Evolutionary conservation across 2,329 filamentous ascomycete species (phyloP).

Genomic region (Fusarium miscanthi): DNA sequence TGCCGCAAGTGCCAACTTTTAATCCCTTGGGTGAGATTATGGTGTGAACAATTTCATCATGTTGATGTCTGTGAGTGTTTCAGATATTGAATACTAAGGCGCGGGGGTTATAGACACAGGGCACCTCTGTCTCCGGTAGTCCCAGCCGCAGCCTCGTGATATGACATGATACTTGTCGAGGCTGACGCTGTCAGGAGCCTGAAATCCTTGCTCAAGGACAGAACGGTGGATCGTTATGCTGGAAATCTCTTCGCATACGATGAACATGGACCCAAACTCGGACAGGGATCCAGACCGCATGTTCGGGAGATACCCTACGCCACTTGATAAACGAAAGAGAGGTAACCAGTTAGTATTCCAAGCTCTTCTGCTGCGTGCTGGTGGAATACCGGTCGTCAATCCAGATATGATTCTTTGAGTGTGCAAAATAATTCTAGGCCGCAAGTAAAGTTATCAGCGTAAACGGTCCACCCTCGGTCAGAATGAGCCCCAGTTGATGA

Average conservation of each 20-base stretch:
- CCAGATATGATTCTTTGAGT: slow-evolving; percentile 20
- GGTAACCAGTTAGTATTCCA: neutral
- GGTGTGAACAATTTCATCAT: slow-evolving; percentile 9
- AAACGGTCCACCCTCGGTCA: slow-evolving; percentile 22
- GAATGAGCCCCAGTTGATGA: slow-evolving; percentile 26
- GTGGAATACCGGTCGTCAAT: slow-evolving; percentile 2
- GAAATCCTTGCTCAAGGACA: slow-evolving; percentile 33
- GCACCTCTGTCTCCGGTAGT: slow-evolving; percentile 11
- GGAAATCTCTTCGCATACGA: slow-evolving; percentile 39
- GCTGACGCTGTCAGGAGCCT: slow-evolving; percentile 14
- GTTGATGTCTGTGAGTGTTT: slow-evolving; percentile 26
- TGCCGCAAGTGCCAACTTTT: slow-evolving; percentile 22
- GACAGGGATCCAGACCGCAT: slow-evolving; percentile 45
- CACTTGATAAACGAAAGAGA: slow-evolving; percentile 13
- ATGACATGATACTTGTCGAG: slow-evolving; percentile 29
- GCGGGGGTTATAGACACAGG: slow-evolving; percentile 19
- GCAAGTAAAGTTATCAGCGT: slow-evolving; percentile 12
- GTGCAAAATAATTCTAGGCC: slow-evolving; percentile 15
- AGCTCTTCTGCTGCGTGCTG: slow-evolving; percentile 14
- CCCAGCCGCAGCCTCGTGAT: slow-evolving; percentile 39
- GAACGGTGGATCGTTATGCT: slow-evolving; percentile 41
- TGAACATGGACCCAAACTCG: slow-evolving; percentile 26
- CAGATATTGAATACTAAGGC: slow-evolving; percentile 30
- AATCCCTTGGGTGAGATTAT: slow-evolving; percentile 6
- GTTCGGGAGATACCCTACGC: slow-evolving; percentile 36